Base-by-base conservation (phyloP, 23 red algal species). In the Gracilaria gracilis region DNA sequence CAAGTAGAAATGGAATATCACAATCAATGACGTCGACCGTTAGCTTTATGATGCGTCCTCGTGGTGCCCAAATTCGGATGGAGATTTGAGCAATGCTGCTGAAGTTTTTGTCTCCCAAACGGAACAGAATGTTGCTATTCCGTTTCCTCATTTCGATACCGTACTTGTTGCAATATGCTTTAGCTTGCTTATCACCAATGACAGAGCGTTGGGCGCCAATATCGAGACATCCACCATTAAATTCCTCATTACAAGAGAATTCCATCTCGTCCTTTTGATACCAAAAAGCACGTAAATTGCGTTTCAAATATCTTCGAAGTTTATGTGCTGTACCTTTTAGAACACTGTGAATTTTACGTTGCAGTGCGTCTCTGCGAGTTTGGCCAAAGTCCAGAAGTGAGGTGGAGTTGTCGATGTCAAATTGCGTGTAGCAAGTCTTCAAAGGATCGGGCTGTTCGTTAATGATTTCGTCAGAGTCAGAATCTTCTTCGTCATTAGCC, bases 301-400 rank as follows among this genome's bases (percentile, higher is more conserved):
- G 16, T 51, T 51, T 51, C 9, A 51, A 51, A 51, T 51, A 21
- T 66, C 24, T 33, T 7, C 29, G 21, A 15, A 15, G 7, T 15
- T 66, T 66, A 66, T 66, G 61, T 33, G 61, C 61, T n/a, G 21
- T 15, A n/a, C 61, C 61, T 66, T 24, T 66, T 9, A 21, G 61
- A 66, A 66, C n/a, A 9, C 24, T 21, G 9, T 21, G 21, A 21
- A n/a, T 29, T 29, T 66, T 33, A 66, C 9, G 24, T 66, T 21
- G n/a, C n/a, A n/a, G n/a, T n/a, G n/a, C n/a, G n/a, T n/a, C n/a
- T n/a, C n/a, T n/a, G n/a, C n/a, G n/a, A n/a, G n/a, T 66, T 33
- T 21, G 9, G 12, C 24, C 9, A 66, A 33, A 66, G 24, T 66
- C 21, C 61, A 66, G 21, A 7, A 9, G 9, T 9, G 29, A 15